Base-by-base conservation (phyloP, 805 yeast genomes). In the Kluyveromyces starmeri region DNA sequence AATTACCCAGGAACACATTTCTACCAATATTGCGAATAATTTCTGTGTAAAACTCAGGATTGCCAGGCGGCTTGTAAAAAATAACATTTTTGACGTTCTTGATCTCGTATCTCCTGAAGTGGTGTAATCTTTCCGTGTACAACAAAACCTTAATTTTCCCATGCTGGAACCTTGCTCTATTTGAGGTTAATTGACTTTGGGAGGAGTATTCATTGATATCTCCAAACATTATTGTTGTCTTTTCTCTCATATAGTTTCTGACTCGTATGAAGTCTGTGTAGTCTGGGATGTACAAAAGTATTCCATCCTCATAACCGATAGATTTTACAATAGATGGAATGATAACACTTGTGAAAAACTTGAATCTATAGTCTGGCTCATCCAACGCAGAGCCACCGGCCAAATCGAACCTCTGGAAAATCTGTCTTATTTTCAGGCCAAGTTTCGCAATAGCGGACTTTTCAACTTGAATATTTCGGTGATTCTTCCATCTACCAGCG, bases 91-190 rank as follows among this genome's bases (percentile, higher is more conserved):
- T 79, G 15, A 84, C 95, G 18, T 97, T 97, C 39, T 70, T 73
- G 34, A 92, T 66, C 38, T 83, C 88, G 55, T 72, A 88, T 34
- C 97, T 70, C 44, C 95, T 74, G 64, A 78, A 92, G 53, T 84
- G 92, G 58, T 92, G 97, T 53, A 89, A 64, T 68, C 98, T 78
- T 50, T 89, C 97, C 0, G 96, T 83, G 59, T 89, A 89, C n/a
- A 92, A 59, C 63, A 92, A 55, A 18, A 89, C 68, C 48, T 82
- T 78, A 20, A 65, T 62, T 37, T 77, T 69, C 2, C 75, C 73
- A 27, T 73, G 68, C 20, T 70, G 73, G 52, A 92, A 92, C 24
- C 69, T 61, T 6, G 83, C 70, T 44, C 97, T 69, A 13, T 78
- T 73, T 31, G 84, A 67, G 1, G 85, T 73, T 21, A 84, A 55